Percentiles rank a stretch among this genome's conserved stretches.
Evolutionary conservation across 2,329 filamentous ascomycete genomes (phyloP).

Genomic region (Sarocladiaceae sp.): DNA sequence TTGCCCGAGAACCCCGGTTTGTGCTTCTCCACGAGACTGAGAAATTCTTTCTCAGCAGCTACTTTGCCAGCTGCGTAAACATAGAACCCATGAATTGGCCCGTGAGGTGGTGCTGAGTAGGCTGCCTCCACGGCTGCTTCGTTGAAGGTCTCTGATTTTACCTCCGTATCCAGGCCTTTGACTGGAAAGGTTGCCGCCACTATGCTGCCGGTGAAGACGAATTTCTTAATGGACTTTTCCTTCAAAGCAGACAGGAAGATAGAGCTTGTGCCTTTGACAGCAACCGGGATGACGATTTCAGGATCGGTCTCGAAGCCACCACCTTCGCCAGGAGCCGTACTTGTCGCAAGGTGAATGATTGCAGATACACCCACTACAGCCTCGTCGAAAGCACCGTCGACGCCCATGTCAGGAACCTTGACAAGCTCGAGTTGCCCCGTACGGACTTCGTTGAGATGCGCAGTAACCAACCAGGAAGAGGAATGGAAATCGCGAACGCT

Average conservation of each 20-base stretch:
- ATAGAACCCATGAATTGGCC: conserved; percentile 10
- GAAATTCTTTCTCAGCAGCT: conserved; percentile 23
- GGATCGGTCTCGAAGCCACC: conserved; percentile 29
- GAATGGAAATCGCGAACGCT: conserved; percentile 28
- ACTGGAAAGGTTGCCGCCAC: conserved; percentile 12
- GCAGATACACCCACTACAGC: conserved; percentile 29
- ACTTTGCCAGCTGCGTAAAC: conserved; percentile 26
- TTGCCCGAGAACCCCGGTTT: conserved; percentile 20
- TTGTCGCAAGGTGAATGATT: conserved; percentile 39
- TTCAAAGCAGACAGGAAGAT: conserved; percentile 34
- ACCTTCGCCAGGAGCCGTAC: conserved; percentile 18
- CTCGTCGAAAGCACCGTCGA: conserved; percentile 26
- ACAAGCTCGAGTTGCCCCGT: not conserved
- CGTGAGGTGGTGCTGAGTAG: conserved; percentile 23
- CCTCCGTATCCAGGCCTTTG: conserved; percentile 8
- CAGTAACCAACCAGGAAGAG: conserved; percentile 24
- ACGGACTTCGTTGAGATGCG: not conserved
- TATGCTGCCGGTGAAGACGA: conserved; percentile 22
- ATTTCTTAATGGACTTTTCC: conserved; percentile 29
- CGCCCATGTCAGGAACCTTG: conserved; percentile 27
- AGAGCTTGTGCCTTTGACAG: conserved; percentile 22
- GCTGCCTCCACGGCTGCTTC: conserved; percentile 22
- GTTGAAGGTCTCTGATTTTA: conserved; percentile 24
- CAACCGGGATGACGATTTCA: conserved; percentile 31
- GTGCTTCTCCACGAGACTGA: conserved; percentile 21